Conservation (phyloP, 176 grass and related monocot species). For the Melocanna baccifera region DNA sequence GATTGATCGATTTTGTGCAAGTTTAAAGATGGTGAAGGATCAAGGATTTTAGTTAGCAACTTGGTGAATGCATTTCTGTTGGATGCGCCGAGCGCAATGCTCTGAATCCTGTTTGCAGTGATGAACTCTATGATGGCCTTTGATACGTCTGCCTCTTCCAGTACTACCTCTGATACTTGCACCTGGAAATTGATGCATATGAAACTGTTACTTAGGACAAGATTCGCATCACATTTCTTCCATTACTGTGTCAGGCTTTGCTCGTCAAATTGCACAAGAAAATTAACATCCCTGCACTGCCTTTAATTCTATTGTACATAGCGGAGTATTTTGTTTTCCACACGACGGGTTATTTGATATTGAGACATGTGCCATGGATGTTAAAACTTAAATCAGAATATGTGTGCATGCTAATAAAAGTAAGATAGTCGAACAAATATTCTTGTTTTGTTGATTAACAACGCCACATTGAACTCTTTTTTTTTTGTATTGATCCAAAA, state of each 20-base stretch:
- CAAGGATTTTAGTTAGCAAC: not conserved
- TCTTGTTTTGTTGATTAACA: not conserved
- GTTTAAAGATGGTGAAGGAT: not conserved
- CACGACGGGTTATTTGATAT: not conserved
- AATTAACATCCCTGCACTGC: not conserved
- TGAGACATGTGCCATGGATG: not conserved
- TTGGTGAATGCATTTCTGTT: slow-evolving; percentile 73
- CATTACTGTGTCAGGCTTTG: not conserved
- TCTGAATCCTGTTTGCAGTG: slow-evolving; percentile 57
- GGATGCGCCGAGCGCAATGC: slow-evolving; percentile 66
- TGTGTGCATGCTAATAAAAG: not conserved
- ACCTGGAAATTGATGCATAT: slow-evolving; percentile 32
- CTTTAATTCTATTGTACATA: not conserved
- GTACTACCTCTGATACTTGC: slow-evolving; percentile 54
- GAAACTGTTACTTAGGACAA: not conserved
- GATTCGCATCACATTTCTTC: not conserved
- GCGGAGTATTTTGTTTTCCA: not conserved
- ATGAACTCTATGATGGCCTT: slow-evolving; percentile 76
- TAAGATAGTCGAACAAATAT: not conserved
- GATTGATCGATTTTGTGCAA: not conserved
- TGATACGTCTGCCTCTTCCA: slow-evolving; percentile 75
- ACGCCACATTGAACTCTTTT: not conserved
- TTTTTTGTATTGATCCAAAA: not conserved
- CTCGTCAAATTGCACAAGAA: not conserved
- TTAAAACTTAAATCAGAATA: not conserved